Evolutionary conservation across 2,329 filamentous ascomycete species (phyloP), one percentile per base, ranked within the genome.

Genomic region (Cladosporium sp.): DNA sequence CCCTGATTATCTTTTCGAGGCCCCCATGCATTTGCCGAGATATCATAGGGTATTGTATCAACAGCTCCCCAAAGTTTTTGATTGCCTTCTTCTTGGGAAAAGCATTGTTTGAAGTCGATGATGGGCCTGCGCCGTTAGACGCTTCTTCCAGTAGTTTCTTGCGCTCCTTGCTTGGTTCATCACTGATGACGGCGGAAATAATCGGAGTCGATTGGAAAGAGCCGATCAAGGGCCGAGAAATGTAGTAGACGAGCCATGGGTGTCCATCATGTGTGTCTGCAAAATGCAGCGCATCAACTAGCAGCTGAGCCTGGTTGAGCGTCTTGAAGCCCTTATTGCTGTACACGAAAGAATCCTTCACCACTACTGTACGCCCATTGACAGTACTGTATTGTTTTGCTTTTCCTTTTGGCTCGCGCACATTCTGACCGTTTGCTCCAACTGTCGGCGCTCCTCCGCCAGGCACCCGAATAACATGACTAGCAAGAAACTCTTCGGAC

Each of bases 261-360:
- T 90, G 86, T 11, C 89, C 85, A 62, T 97, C 92, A 62, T 88
- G 81, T n/a, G 82, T 84, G 64, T 96, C 89, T 45, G 89, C 85
- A 65, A 95, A 95, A 80, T 89, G 97, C 37, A 95, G 80, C 35
- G 81, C 77, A 70, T 98, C 95, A 66, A 81, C 81, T 53, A 96
- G 76, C 33, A 97, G 75, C 66, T 93, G 90, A 32, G 91, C 89
- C 68, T 97, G 93, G 58, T 89, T 90, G 57, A 96, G 77, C 33
- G 83, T 83, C 73, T 93, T 95, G 79, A 97, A 98, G 89, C 91
- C 93, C 78, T 98, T 98, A 67, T 97, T 97, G 69, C 87, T 96
- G 72, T 95, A 98, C 38, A 97, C 81, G 61, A 86, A 86, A 22
- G 86, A 83, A 71, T 98, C 93, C 71, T 97, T 97, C 59, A 98